Percentiles rank a stretch among this genome's conserved stretches.
These are phyloP conservation scores for Colletotrichum musae DNA, from an alignment of 2,329 filamentous ascomycete species.

Conservation along the genomic window DNA sequence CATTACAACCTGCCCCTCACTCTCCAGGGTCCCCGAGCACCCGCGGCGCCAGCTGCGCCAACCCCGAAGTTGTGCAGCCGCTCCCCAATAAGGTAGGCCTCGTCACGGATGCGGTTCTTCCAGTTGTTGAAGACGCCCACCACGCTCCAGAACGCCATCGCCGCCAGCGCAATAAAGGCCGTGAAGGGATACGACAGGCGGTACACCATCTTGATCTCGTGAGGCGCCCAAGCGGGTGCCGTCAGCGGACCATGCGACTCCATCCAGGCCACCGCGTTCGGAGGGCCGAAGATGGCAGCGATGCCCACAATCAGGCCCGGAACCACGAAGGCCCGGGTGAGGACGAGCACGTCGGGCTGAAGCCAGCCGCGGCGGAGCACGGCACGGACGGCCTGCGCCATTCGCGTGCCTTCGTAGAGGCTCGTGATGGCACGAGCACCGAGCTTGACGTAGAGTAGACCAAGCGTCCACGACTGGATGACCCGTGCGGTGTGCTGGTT, in stretches of 20 bases:
- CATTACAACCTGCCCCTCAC: constrained; percentile 51
- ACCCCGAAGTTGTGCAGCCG: constrained; percentile 91
- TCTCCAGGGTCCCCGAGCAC: constrained; percentile 54
- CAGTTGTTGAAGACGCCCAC: constrained; percentile 78
- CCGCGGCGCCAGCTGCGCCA: constrained; percentile 54
- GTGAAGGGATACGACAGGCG: constrained; percentile 79
- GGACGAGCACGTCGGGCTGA: constrained; percentile 81
- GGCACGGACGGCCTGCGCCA: constrained; percentile 80
- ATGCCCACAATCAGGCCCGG: constrained; percentile 76
- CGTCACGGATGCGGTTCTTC: constrained; percentile 88
- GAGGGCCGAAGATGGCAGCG: constrained; percentile 75
- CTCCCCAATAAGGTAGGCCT: constrained; percentile 96
- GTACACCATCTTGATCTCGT: constrained; percentile 56
- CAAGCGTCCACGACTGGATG: constrained; percentile 94
- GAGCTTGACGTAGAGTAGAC: constrained; percentile 90
- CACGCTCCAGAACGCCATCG: constrained; percentile 66
- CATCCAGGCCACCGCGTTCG: constrained; percentile 43
- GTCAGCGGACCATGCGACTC: constrained; percentile 38
- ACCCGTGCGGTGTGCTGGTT: constrained; percentile 81
- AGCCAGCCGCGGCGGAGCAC: constrained; percentile 83
- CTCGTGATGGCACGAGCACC: constrained; percentile 77
- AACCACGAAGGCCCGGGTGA: constrained; percentile 89
- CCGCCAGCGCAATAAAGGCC: constrained; percentile 57
- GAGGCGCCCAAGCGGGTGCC: constrained; percentile 40
- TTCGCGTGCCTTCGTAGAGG: constrained; percentile 77